Conservation (phyloP, 176 grass and related monocot species). For the Dendrocalamus sinicus region DNA sequence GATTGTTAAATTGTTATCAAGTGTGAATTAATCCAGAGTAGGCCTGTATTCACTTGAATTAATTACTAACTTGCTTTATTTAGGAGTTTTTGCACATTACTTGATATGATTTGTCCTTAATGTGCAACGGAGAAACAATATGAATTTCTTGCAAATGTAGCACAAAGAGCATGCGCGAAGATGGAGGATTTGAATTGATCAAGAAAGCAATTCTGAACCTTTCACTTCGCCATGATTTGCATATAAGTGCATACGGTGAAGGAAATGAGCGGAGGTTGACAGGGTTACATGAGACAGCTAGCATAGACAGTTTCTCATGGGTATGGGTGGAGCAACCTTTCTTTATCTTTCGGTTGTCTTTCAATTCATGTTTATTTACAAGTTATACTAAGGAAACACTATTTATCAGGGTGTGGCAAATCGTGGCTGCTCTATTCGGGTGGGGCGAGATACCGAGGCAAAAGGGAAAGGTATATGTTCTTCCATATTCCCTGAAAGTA, state of each 20-base stretch:
- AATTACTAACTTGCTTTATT: neutral
- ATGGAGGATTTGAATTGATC: constrained; percentile 87
- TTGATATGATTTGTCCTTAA: neutral
- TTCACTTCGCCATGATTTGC: constrained; percentile 85
- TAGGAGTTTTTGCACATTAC: neutral
- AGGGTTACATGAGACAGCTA: constrained; percentile 91
- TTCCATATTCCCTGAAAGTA: neutral
- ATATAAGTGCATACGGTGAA: constrained; percentile 97
- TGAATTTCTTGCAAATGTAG: constrained; percentile 56
- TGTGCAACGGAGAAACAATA: constrained; percentile 8
- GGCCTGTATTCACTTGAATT: neutral
- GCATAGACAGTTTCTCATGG: constrained; percentile 94
- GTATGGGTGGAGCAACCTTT: constrained; percentile 48
- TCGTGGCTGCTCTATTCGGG: constrained; percentile 93
- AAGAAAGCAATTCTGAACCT: constrained; percentile 98
- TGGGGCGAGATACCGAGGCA: constrained; percentile 88
- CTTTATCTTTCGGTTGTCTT: neutral
- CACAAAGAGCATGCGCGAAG: constrained; percentile 90
- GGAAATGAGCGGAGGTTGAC: constrained; percentile 95
- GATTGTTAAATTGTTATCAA: neutral
- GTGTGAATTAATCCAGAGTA: neutral
- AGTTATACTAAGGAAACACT: neutral
- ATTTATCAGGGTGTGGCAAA: constrained; percentile 91
- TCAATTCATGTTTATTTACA: constrained; percentile 12
- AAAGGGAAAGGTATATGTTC: constrained; percentile 83